phyloP scores from a whole-genome alignment of 345 rosid genomes.

The Brassica incana region DNA sequence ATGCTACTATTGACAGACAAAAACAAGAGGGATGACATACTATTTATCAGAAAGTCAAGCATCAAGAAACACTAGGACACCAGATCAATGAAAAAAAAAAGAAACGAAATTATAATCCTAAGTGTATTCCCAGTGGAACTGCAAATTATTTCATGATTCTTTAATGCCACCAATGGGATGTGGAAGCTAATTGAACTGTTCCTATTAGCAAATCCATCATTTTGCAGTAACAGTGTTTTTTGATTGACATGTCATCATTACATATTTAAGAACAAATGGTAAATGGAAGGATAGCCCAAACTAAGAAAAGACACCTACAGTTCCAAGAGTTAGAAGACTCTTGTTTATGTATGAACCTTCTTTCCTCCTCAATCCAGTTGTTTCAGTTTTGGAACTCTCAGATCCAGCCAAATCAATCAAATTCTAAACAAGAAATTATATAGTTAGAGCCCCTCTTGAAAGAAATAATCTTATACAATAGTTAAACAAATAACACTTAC shows the following conservation, averaged over 20 bases:
- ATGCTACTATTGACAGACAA: conserved; percentile 1
- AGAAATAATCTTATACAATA: conserved; percentile 13
- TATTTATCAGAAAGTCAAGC: conserved; percentile 2
- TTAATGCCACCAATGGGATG: conserved; percentile 4
- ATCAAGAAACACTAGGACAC: conserved; percentile 13
- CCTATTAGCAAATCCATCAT: neutral
- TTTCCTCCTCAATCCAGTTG: conserved; percentile 94
- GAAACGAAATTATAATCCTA: neutral
- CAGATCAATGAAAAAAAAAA: neutral
- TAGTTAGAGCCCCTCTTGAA: conserved; percentile 9
- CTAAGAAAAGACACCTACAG: conserved; percentile 55
- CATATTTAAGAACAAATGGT: neutral
- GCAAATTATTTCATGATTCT: conserved; percentile 7
- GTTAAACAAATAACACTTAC: conserved; percentile 49
- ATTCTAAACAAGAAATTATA: conserved; percentile 59
- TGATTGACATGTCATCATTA: conserved; percentile 6
- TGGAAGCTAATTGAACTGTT: neutral
- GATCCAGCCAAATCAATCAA: conserved; percentile 99
- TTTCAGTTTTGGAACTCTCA: conserved; percentile 99
- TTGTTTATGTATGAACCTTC: conserved; percentile 99
- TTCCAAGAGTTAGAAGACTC: conserved; percentile 98
- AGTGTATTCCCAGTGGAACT: conserved; percentile 3
- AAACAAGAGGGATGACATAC: neutral
- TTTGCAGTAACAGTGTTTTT: neutral
- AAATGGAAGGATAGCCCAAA: neutral